These are phyloP conservation scores for Mycena rosella DNA, from an alignment of 768 basidiomycete species.

Conservation along the genomic window DNA sequence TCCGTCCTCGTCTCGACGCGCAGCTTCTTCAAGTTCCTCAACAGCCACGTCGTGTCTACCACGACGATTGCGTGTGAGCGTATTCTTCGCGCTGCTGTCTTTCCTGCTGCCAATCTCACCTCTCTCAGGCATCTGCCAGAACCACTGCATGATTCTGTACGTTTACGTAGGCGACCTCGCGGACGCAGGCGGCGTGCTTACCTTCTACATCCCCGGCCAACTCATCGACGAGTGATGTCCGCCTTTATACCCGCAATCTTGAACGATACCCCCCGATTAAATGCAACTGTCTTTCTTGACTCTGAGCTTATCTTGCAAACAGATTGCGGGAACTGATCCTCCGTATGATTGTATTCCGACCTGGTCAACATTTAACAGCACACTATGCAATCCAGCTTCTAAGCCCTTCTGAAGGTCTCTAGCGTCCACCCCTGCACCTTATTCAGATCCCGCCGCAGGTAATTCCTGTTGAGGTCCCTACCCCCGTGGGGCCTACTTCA, in stretches of 20 bases:
- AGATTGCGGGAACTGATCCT: no score
- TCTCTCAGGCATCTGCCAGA: conserved; percentile 78
- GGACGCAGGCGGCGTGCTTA: conserved; percentile 86
- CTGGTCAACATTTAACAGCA: no score
- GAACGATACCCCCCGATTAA: conserved; percentile 18
- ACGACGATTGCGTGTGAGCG: conserved; percentile 87
- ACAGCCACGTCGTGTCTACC: conserved; percentile 82
- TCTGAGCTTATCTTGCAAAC: no score
- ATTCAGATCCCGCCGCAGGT: background rate
- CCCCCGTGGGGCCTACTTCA: background rate
- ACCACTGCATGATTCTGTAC: conserved; percentile 88
- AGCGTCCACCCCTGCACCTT: background rate
- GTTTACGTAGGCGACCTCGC: conserved; percentile 88
- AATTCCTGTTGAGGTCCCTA: background rate
- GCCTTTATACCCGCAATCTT: conserved; percentile 17
- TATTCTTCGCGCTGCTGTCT: background rate
- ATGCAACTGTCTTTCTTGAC: no score
- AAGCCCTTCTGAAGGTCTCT: background rate
- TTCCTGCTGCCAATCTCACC: background rate
- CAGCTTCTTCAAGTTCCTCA: conserved; percentile 86
- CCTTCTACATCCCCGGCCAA: conserved; percentile 83
- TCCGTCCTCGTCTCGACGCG: conserved; percentile 77
- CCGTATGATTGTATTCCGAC: no score
- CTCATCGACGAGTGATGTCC: conserved; percentile 29
- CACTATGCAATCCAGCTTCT: no score